Percentiles rank a stretch among this genome's conserved stretches.
These are phyloP conservation scores for Voacanga thouarsii DNA, from an alignment of 257 asterid species.

Conservation along the genomic window DNA sequence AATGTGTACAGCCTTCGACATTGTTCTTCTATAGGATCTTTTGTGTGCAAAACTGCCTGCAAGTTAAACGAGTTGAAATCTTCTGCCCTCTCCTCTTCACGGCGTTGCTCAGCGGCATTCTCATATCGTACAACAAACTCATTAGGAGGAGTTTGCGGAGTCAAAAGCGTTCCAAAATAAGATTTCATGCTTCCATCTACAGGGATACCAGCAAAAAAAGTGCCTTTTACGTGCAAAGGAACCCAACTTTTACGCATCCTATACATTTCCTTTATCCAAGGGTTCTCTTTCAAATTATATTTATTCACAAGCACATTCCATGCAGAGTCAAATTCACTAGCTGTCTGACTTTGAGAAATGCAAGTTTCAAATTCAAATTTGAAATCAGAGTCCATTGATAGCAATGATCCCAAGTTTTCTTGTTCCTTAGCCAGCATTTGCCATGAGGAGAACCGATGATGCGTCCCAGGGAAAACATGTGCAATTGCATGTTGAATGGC, in stretches of 20 bases:
- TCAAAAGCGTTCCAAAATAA: conserved; percentile 55
- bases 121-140: conserved; percentile 71
- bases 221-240: conserved; percentile 60
- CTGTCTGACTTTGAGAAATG: conserved; percentile 66
- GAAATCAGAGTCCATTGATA: conserved; percentile 69
- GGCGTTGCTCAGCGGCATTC: conserved; percentile 68
- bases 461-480: conserved; percentile 71
- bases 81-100: conserved; percentile 83
- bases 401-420: conserved; percentile 60
- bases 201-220: conserved; percentile 90
- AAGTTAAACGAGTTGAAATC: conserved; percentile 74
- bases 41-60: conserved; percentile 73
- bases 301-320: conserved; percentile 75
- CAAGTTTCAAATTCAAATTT: conserved; percentile 78
- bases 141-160: conserved; percentile 53
- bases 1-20: conserved; percentile 79
- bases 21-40: conserved; percentile 95
- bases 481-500: conserved; percentile 62
- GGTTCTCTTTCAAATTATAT: conserved; percentile 54
- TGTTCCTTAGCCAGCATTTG: conserved; percentile 68
- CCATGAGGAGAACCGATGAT: conserved; percentile 80
- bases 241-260: conserved; percentile 82
- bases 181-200: conserved; percentile 74
- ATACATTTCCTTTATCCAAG: conserved; percentile 83
- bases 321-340: conserved; percentile 73